Percentiles rank a stretch among this genome's conserved stretches.
These are phyloP conservation scores for Orbilia blumenaviensis DNA, from an alignment of 2,329 filamentous ascomycete genomes.

Conservation along the genomic window DNA sequence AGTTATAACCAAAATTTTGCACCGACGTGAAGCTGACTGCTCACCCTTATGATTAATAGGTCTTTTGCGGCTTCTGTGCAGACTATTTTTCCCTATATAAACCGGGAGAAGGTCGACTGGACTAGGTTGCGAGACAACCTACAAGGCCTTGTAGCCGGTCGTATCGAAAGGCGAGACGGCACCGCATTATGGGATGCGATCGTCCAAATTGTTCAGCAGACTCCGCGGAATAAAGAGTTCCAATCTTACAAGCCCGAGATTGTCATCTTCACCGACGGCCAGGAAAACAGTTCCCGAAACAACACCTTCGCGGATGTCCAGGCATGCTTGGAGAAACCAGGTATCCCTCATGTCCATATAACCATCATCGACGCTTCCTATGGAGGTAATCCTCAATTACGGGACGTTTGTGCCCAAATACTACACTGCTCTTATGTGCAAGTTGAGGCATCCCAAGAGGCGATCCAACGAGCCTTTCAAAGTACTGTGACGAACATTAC, in stretches of 20 bases:
- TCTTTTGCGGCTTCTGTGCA: too few species aligned
- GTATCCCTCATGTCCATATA: not conserved
- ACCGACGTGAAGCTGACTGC: too few species aligned
- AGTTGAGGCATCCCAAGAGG: not conserved
- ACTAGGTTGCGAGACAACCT: not conserved
- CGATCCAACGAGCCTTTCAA: not conserved
- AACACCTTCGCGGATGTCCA: not conserved
- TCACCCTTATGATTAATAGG: too few species aligned
- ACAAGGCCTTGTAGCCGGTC: not conserved
- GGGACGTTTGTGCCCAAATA: not conserved
- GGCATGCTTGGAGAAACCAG: not conserved
- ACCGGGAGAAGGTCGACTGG: not conserved
- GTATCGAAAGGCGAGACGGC: not conserved
- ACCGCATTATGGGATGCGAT: not conserved
- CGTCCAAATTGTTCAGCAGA: not conserved
- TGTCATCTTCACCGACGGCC: not conserved
- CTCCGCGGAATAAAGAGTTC: not conserved
- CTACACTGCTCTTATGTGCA: not conserved
- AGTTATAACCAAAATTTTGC: too few species aligned
- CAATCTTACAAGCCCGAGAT: not conserved
- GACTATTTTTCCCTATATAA: not conserved
- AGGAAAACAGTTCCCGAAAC: not conserved
- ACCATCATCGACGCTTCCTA: not conserved
- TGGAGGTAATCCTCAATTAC: not conserved
- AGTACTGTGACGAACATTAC: not conserved